phyloP scores from a whole-genome alignment of 2,329 filamentous ascomycete species.

The Paradendryphiella salina region DNA sequence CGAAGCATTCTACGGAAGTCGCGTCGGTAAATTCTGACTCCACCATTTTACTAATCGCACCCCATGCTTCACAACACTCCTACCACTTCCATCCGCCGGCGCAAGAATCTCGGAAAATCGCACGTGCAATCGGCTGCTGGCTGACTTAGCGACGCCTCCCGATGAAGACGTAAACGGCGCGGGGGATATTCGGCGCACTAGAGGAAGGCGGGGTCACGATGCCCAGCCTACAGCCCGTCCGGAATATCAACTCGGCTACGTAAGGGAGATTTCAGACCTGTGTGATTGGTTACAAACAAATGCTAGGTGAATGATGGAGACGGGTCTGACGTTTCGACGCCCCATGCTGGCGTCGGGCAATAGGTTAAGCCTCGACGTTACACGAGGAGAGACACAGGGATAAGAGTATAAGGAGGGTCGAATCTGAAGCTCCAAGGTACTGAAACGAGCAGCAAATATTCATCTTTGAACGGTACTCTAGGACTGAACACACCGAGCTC shows the following conservation, averaged over 20 bases:
- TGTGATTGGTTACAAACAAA: slow-evolving; percentile 20
- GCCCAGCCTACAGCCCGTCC: slow-evolving; percentile 11
- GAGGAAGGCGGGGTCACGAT: slow-evolving; percentile 25
- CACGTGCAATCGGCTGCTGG: slow-evolving; percentile 6
- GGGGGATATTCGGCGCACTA: slow-evolving; percentile 30
- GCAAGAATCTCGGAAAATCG: slow-evolving; percentile 7
- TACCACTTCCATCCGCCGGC: background rate
- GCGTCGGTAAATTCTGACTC: background rate
- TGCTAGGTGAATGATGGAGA: background rate
- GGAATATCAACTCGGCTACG: slow-evolving; percentile 28
- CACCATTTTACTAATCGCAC: background rate
- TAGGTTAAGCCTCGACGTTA: background rate
- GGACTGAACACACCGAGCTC: background rate
- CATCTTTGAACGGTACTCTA: background rate
- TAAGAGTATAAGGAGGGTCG: slow-evolving; percentile 8
- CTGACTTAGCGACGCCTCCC: slow-evolving; percentile 9
- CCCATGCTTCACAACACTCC: background rate
- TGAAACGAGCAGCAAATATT: background rate
- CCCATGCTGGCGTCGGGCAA: slow-evolving; percentile 19
- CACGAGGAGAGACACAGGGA: background rate
- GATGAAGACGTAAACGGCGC: slow-evolving; percentile 7
- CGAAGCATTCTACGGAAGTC: background rate
- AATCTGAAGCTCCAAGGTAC: background rate
- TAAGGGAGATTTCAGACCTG: background rate
- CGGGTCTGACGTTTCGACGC: slow-evolving; percentile 14